Conservation (phyloP, 2,329 filamentous ascomycete genomes). For the Aurifilum marmelostoma region DNA sequence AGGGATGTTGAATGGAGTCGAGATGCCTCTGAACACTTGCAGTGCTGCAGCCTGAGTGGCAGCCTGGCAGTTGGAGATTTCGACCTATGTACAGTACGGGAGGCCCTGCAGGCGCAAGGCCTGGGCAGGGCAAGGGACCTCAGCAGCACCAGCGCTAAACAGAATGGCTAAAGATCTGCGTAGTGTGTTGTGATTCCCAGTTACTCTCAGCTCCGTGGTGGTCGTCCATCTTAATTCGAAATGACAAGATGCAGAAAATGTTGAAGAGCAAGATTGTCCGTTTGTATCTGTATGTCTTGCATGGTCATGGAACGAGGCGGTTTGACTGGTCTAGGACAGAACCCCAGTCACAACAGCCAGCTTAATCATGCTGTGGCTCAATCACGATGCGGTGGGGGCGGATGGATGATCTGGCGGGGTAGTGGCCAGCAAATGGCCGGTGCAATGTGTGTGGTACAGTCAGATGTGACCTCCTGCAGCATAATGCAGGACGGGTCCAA, state of each 20-base stretch:
- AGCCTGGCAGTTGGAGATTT: slow-evolving; percentile 1
- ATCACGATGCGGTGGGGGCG: neutral
- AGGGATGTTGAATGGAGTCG: neutral
- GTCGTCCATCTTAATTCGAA: neutral
- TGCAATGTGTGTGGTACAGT: neutral
- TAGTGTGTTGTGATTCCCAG: neutral
- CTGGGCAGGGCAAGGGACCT: neutral
- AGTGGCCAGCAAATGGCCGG: neutral
- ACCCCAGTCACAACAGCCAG: neutral
- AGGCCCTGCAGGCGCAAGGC: neutral
- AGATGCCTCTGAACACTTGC: slow-evolving; percentile 1
- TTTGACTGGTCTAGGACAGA: neutral
- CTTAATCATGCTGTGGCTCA: neutral
- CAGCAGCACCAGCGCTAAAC: neutral
- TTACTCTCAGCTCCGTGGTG: no score
- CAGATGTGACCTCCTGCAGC: neutral
- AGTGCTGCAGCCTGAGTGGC: neutral
- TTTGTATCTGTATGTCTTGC: neutral
- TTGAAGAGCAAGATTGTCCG: neutral
- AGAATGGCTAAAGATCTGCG: neutral
- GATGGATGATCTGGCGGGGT: neutral
- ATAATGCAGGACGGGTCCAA: neutral
- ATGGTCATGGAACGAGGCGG: neutral
- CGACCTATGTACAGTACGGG: neutral
- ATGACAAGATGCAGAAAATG: neutral